These are phyloP conservation scores for Sporisorium scitamineum DNA, from an alignment of 1,284 basidiomycete genomes.

Conservation along the genomic window DNA sequence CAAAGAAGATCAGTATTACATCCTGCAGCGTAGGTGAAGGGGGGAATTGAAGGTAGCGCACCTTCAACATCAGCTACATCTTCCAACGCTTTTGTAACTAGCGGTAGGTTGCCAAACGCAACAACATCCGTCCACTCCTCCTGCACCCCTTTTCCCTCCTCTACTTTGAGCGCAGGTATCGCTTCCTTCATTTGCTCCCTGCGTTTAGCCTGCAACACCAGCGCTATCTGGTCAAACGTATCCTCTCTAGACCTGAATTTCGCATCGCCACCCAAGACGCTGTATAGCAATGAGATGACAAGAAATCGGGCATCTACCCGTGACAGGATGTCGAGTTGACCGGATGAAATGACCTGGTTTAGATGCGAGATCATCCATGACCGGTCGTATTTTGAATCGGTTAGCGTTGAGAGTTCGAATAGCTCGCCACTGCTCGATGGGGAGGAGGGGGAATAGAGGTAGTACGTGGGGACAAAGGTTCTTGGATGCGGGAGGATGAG, in stretches of 20 bases:
- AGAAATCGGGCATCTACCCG: slow-evolving; percentile 30
- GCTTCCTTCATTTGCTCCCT: slow-evolving; percentile 11
- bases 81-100: slow-evolving; percentile 15
- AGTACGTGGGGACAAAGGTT: slow-evolving; percentile 34
- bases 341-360: slow-evolving; percentile 30
- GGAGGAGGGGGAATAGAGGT: slow-evolving; percentile 6
- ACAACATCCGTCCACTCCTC: slow-evolving; percentile 42
- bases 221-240: slow-evolving; percentile 35
- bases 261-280: slow-evolving; percentile 10
- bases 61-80: slow-evolving; percentile 40
- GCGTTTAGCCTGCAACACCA: slow-evolving; percentile 8
- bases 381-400: slow-evolving; percentile 32
- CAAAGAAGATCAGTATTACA: slow-evolving; percentile 7
- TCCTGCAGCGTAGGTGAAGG: too few species aligned
- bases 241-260: slow-evolving; percentile 36
- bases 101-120: slow-evolving; percentile 17
- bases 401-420: slow-evolving; percentile 27
- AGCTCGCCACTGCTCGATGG: not conserved
- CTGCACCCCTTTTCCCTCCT: slow-evolving; percentile 3
- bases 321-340: slow-evolving; percentile 34
- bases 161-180: slow-evolving; percentile 13
- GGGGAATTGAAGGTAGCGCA: slow-evolving; percentile 7
- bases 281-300: slow-evolving; percentile 18
- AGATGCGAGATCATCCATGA: slow-evolving; percentile 36
- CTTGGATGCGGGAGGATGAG: slow-evolving; percentile 48